Base-by-base conservation (phyloP, 176 grass and related monocot species). In the Echinochloa phyllopogon region DNA sequence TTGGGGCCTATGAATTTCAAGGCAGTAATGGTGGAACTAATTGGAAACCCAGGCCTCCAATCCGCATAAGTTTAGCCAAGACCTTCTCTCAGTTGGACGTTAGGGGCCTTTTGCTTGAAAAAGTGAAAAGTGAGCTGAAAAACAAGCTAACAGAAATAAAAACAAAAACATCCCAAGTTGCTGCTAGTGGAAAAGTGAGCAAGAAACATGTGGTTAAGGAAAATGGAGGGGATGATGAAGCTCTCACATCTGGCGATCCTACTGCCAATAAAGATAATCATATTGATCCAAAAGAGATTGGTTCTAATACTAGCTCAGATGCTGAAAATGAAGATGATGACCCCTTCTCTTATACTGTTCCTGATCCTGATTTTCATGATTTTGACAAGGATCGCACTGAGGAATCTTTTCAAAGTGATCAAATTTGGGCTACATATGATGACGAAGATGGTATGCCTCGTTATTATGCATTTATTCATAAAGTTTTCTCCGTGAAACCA, bases 301-400 rank as follows among this genome's bases (percentile, higher is more conserved):
- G 8, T 57, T 84, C 55, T 80, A 57, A 33, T 80, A 63, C 70
- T 71, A 42, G 48, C 50, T 36, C 40, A 38, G 75, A 72, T 40
- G 48, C 84, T 84, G 91, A 82, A 66, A 87, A 76, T 67, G 84
- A 89, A 83, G 67, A 75, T 65, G 77, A 79, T 27, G 74, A 82
- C 37, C 56, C 81, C n/a, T 69, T 87, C 48, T 84, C 84, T 60
- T 87, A 84, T 66, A 84, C 57, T 84, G 91, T 89, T 73, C 91
- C 91, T 81, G 91, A 92, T 84, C 84, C 87, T n/a, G 91, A 92
- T 89, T 92, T 92, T 66, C 87, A 89, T 87, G 91, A 89, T 87
- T 92, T 92, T 77, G 91, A 92, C 70, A 87, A 84, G 49, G 76
- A 89, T 57, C 84, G 87, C 37, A 72, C 75, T 2, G 87, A 92